Conservation (phyloP, 106 monocot genomes). For the Vanilla planifolia region DNA sequence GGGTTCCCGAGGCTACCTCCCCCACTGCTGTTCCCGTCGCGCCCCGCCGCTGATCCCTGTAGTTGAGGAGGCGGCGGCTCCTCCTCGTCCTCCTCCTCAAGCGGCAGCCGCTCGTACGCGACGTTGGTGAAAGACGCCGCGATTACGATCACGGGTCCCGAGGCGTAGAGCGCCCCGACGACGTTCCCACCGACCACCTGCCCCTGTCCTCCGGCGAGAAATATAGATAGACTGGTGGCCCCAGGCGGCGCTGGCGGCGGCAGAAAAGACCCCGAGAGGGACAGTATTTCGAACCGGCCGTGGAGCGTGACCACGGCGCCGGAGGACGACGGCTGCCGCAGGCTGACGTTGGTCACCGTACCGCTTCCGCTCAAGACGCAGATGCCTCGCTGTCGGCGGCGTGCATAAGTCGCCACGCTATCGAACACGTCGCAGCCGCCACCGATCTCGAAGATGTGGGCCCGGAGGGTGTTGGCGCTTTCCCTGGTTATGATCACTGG, state of each 20-base stretch:
- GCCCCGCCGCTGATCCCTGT: background rate
- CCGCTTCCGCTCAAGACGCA: conserved; percentile 25
- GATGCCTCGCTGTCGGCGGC: conserved; percentile 14
- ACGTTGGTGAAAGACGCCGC: conserved; percentile 11
- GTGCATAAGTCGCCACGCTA: conserved; percentile 12
- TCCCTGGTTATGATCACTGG: conserved; percentile 14
- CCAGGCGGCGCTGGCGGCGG: conserved; percentile 10
- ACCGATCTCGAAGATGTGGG: conserved; percentile 19
- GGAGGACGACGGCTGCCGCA: conserved; percentile 10
- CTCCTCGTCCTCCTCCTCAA: conserved; percentile 12
- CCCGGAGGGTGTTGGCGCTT: conserved; percentile 18
- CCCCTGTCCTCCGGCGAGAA: conserved; percentile 12
- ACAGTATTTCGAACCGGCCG: conserved; percentile 14
- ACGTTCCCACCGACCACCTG: conserved; percentile 12
- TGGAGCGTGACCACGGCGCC: conserved; percentile 10
- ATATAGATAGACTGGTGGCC: conserved; percentile 8
- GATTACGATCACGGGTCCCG: conserved; percentile 12
- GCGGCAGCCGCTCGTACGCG: conserved; percentile 7
- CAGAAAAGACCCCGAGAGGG: conserved; percentile 8
- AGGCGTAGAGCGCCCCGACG: conserved; percentile 1
- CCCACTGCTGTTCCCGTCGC: background rate
- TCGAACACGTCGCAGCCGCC: conserved; percentile 16
- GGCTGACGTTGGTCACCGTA: conserved; percentile 14
- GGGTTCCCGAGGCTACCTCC: background rate
- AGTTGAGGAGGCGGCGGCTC: conserved; percentile 1